Conservation (phyloP, 768 basidiomycete species). For the Hypholoma fasciculare region DNA sequence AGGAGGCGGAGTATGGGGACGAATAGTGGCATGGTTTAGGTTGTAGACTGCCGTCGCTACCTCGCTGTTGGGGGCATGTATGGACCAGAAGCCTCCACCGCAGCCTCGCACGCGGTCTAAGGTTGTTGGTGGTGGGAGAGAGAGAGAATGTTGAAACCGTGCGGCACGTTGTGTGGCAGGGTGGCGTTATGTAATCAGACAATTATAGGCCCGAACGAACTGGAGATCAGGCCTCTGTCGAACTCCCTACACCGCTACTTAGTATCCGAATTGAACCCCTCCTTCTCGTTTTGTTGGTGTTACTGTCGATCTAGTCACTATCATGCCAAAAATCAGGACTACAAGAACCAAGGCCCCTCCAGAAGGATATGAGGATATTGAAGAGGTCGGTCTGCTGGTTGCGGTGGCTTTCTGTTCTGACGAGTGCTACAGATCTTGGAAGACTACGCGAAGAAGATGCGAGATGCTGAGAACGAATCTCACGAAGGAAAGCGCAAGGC, state of each 20-base stretch:
- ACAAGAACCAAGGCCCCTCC: conserved; percentile 92
- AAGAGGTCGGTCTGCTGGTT: conserved; percentile 50
- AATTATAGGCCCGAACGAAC: too few relatives aligned
- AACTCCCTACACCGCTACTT: too few relatives aligned
- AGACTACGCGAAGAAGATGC: conserved; percentile 99
- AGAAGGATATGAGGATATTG: conserved; percentile 95
- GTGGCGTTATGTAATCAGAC: conserved; percentile 20
- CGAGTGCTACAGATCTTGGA: conserved; percentile 73
- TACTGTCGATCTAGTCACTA: neutral
- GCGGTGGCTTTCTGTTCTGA: conserved; percentile 1
- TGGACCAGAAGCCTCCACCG: conserved; percentile 8
- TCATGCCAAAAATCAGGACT: conserved; percentile 94
- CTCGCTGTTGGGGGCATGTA: conserved; percentile 13
- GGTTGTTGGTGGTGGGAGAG: conserved; percentile 10
- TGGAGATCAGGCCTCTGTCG: too few relatives aligned
- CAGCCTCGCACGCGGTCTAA: conserved; percentile 24
- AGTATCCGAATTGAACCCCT: too few relatives aligned
- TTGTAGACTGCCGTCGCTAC: conserved; percentile 7
- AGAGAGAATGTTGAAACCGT: neutral
- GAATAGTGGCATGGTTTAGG: conserved; percentile 59
- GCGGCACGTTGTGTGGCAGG: neutral
- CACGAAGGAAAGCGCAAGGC: conserved; percentile 98
- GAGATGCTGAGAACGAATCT: conserved; percentile 97
- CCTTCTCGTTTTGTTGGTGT: too few relatives aligned
- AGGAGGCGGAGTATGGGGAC: conserved; percentile 67